Conservation (phyloP, 2,329 filamentous ascomycete genomes). For the Pseudopyricularia javanii region DNA sequence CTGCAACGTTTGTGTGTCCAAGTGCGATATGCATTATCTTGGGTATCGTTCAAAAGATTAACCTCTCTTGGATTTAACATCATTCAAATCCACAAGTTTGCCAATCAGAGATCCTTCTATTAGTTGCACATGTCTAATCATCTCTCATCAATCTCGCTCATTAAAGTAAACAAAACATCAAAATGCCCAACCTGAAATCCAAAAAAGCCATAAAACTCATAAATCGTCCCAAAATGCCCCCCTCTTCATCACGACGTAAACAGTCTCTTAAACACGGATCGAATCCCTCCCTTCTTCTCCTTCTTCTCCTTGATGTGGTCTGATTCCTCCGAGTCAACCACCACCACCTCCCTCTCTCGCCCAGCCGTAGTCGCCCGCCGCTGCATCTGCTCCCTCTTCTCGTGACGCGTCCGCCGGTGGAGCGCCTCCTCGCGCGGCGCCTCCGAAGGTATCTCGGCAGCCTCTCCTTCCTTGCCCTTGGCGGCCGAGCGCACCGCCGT, state of each 20-base stretch:
- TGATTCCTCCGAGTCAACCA: background rate
- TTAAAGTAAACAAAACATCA: too few species aligned
- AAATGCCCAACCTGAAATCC: background rate
- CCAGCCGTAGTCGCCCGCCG: background rate
- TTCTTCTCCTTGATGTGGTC: constrained; percentile 2
- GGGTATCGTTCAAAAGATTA: too few species aligned
- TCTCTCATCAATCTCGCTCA: background rate
- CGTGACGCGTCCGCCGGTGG: constrained; percentile 10
- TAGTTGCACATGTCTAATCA: background rate
- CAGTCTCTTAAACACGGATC: constrained; percentile 8
- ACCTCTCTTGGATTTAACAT: too few species aligned
- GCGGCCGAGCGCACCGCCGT: background rate
- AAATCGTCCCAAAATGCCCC: background rate
- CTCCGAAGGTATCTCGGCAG: constrained; percentile 2
- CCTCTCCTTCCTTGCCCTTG: background rate
- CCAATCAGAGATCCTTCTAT: background rate
- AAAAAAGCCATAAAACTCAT: background rate
- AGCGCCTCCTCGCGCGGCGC: constrained; percentile 5
- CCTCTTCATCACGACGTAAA: constrained; percentile 2
- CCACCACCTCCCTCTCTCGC: background rate
- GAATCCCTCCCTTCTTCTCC: constrained; percentile 4
- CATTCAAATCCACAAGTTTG: too few species aligned
- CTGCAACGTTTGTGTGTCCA: too few species aligned
- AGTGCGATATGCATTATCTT: too few species aligned
- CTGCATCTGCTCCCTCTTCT: constrained; percentile 6